Evolutionary conservation across 2,329 filamentous ascomycete genomes (phyloP).

Genomic region (Pseudopyrenochaeta lycopersici): DNA sequence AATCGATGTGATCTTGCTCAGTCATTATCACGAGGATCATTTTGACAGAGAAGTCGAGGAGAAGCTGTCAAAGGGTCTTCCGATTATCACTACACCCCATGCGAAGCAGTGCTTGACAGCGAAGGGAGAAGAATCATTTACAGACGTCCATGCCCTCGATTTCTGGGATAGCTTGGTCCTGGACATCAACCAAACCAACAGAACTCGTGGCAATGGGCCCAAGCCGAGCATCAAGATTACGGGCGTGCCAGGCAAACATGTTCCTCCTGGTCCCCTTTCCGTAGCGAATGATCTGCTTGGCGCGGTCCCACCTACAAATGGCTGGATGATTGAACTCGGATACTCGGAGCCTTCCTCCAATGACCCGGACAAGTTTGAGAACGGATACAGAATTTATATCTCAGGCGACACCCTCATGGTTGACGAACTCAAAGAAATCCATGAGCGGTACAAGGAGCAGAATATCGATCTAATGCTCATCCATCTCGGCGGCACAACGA

Average conservation of each 20-base stretch:
- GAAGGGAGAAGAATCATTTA: constrained; percentile 62
- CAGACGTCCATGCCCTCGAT: constrained; percentile 63
- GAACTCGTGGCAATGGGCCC: constrained; percentile 8
- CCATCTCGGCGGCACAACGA: constrained; percentile 72
- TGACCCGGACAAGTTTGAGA: constrained; percentile 46
- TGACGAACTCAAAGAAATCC: constrained; percentile 69
- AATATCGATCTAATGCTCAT: constrained; percentile 73
- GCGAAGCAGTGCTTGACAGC: constrained; percentile 62
- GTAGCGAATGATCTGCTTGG: constrained; percentile 59
- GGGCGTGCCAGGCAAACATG: constrained; percentile 72
- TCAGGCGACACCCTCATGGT: constrained; percentile 72
- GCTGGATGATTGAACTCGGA: constrained; percentile 72
- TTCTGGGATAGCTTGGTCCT: constrained; percentile 63
- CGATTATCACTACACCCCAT: constrained; percentile 71
- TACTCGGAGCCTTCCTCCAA: constrained; percentile 41
- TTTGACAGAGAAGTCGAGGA: constrained; percentile 64
- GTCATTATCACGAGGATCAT: constrained; percentile 71
- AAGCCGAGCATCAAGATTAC: constrained; percentile 64
- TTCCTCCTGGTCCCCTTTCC: constrained; percentile 57
- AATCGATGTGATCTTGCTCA: constrained; percentile 68
- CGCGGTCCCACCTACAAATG: constrained; percentile 70
- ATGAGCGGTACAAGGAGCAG: constrained; percentile 61
- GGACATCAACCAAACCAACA: constrained; percentile 46
- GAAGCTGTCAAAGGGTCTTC: constrained; percentile 61
- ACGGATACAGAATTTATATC: constrained; percentile 70